phyloP scores from a whole-genome alignment of 805 yeast genomes.

The Pichia thaimueangensis region DNA sequence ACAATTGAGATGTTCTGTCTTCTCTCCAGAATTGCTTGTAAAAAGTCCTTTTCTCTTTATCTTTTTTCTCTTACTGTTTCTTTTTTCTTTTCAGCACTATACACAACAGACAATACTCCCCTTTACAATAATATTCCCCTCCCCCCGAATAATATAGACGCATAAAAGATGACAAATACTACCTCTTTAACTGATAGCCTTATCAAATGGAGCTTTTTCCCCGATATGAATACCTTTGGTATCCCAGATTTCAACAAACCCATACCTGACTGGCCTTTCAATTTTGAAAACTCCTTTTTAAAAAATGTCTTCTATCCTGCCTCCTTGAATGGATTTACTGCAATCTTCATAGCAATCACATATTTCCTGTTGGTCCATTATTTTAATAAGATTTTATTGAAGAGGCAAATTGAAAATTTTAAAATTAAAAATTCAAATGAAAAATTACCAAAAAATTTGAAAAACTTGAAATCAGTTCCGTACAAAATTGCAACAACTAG shows the following conservation, averaged over 20 bases:
- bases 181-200: constrained; percentile 23
- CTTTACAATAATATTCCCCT: background rate
- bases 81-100: too few relatives aligned
- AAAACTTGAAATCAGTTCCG: constrained; percentile 49
- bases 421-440: constrained; percentile 23
- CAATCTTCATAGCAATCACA: constrained; percentile 48
- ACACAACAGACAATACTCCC: too few relatives aligned
- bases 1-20: too few relatives aligned
- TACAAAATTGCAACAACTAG: constrained; percentile 37
- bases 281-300: constrained; percentile 18
- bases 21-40: too few relatives aligned
- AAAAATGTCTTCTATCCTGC: constrained; percentile 30
- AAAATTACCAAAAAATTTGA: constrained; percentile 22
- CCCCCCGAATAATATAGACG: background rate
- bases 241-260: constrained; percentile 23
- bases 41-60: too few relatives aligned
- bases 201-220: constrained; percentile 20
- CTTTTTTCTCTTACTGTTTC: too few relatives aligned
- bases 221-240: constrained; percentile 23
- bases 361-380: constrained; percentile 56
- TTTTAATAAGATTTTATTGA: constrained; percentile 41
- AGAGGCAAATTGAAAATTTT: constrained; percentile 37
- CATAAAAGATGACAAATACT: background rate
- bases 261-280: constrained; percentile 25
- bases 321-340: constrained; percentile 46